Base-by-base conservation (phyloP, 108 stramenopile genomes). In the Cyclotella cryptica region DNA sequence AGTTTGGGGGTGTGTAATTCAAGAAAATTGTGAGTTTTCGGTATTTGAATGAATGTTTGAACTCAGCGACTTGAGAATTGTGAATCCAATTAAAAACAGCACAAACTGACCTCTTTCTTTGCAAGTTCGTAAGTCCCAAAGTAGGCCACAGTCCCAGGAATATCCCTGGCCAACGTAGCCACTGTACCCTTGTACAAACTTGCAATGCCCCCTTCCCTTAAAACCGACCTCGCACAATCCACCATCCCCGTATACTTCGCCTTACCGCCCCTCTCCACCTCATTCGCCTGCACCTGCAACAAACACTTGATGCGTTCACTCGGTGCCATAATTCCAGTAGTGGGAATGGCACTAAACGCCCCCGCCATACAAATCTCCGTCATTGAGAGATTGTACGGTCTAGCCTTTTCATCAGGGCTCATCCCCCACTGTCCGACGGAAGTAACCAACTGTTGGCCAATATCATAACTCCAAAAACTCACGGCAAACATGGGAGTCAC, bases 401-500 rank as follows among this genome's bases (percentile, higher is more conserved):
- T 30, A 10, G 35, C 51, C 57, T 75, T 63, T 41, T 88, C 61
- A 41, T 84, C 88, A 22, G 42, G 41, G 17, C 24, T 66, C 67
- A 74, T 80, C 26, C 59, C 71, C 65, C 51, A 51, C 40, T 77
- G 69, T 15, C 72, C 65, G 59, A 42, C 66, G 19, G 72, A 59
- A 58, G 85, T 78, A 10, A 91, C 86, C 30, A 84, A 49, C 2
- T 82, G 80, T 41, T 86, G 77, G n/a, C 94, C 97, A 42, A 94
- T 51, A 55, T 96, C 97, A 72, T 90, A 96, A 47, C 92, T 94
- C 92, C 93, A 97, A 82, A 97, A 97, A 60, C 80, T 88, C 10
- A 94, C 70, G n/a, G 97, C 97, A 73, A 95, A 97, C 45, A 94
- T 95, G 28, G 97, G 97, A 43, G 94, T 84, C 12, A 96, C 92